Evolutionary conservation across 441 rosid species (phyloP).

Genomic region (Cnidoscolus chayamansa): DNA sequence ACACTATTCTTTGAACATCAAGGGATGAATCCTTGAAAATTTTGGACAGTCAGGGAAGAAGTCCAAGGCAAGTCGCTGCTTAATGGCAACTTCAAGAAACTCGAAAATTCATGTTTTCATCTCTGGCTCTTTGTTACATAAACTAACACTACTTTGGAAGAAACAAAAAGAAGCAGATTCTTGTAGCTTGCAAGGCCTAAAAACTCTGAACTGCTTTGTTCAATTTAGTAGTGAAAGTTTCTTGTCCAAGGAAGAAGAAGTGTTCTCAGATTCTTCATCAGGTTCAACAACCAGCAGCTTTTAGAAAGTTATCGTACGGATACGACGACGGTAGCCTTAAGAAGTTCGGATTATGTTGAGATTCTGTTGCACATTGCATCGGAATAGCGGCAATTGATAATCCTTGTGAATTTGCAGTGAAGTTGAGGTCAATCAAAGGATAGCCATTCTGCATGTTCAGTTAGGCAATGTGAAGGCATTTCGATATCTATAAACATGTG

Average conservation of each 20-base stretch:
- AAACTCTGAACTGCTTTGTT: background rate
- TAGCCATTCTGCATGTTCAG: slow-evolving; percentile 42
- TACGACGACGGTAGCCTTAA: slow-evolving; percentile 76
- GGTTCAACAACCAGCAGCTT: background rate
- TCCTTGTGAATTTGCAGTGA: slow-evolving; percentile 25
- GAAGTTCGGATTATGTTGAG: slow-evolving; percentile 42
- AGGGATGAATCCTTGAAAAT: background rate
- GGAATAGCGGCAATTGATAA: slow-evolving; percentile 20
- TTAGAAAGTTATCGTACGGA: slow-evolving; percentile 69
- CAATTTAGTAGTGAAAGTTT: background rate
- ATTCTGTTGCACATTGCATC: slow-evolving; percentile 47
- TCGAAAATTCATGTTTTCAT: slow-evolving; percentile 7
- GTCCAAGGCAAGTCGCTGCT: background rate
- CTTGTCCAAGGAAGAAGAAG: background rate
- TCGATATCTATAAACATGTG: background rate
- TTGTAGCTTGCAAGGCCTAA: background rate
- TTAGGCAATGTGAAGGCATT: slow-evolving; percentile 1
- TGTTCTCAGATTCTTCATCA: background rate
- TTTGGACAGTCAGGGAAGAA: background rate
- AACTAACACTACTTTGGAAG: background rate
- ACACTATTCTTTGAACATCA: background rate
- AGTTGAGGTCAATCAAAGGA: slow-evolving; percentile 38
- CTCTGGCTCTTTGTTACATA: background rate
- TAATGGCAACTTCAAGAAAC: background rate
- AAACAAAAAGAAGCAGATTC: background rate